These are phyloP conservation scores for Amanita pallidorosea DNA, from an alignment of 768 basidiomycete genomes.

Conservation along the genomic window DNA sequence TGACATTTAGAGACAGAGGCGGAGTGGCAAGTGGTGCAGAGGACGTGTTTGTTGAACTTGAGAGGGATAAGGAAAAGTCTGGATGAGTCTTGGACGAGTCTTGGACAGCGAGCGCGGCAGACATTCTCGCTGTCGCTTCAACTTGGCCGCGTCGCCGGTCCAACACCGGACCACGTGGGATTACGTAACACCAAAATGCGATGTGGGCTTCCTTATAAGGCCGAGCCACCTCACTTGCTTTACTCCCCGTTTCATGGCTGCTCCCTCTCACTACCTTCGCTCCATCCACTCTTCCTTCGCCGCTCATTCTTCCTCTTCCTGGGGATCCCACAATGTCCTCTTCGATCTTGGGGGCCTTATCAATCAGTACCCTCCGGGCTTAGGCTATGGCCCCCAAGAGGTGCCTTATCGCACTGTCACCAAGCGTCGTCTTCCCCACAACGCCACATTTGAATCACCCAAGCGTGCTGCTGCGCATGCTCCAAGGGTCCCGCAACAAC, in stretches of 20 bases:
- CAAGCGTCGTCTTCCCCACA: conserved; percentile 16
- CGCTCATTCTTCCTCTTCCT: conserved; percentile 14
- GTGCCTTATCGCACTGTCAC: conserved; percentile 17
- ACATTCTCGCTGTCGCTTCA: not conserved
- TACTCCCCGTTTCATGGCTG: conserved; percentile 7
- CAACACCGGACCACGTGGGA: conserved; percentile 2
- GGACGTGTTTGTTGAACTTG: conserved; percentile 37
- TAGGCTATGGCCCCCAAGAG: conserved; percentile 7
- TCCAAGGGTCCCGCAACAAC: not conserved
- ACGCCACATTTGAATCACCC: conserved; percentile 10
- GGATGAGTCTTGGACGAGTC: conserved; percentile 5
- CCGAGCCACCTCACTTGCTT: not conserved
- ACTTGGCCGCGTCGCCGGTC: not conserved
- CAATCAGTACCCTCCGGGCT: conserved; percentile 14
- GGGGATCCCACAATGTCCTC: conserved; percentile 14
- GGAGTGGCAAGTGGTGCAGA: conserved; percentile 41
- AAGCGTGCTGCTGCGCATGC: not conserved
- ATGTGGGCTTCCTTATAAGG: not conserved
- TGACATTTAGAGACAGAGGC: conserved; percentile 27
- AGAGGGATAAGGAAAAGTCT: conserved; percentile 2
- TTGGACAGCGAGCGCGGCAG: not conserved
- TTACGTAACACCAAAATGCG: not conserved
- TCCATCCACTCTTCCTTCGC: conserved; percentile 30
- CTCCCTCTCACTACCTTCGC: conserved; percentile 27
- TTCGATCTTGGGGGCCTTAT: conserved; percentile 13